Evolutionary conservation across 345 rosid species (phyloP), one percentile per base, ranked within the genome.

Genomic region (Sisymbrium altissimum): DNA sequence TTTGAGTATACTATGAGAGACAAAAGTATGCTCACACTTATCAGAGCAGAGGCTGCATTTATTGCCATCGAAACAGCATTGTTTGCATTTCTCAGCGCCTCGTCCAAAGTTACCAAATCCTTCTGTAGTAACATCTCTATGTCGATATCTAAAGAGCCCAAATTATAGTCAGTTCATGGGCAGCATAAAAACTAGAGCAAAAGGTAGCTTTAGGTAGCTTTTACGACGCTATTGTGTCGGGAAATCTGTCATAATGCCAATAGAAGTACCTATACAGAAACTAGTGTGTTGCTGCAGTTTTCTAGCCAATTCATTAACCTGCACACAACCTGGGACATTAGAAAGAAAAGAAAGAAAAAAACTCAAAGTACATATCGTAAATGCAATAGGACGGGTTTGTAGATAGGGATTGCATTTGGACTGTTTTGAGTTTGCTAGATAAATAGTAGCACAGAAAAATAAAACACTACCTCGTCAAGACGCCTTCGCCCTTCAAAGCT

Each of bases 401-500:
- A 70, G 23, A 23, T 14, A 21, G 36, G 44, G 17, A 45, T 12
- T 7, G n/a, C 57, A 50, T 50, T 49, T 11, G 36, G 38, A 7
- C 1, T 38, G 23, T 29, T 29, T 56, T 9, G 1, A 40, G 17
- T 10, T 71, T 27, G 53, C 39, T 14, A 29, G 29, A 40, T 62
- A 43, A 32, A 62, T 45, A 30, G 15, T 71, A 46, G 48, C 18
- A 52, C 13, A 39, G 54, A 7, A 46, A 70, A 45, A 39, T 5
- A 9, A 46, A 57, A 27, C n/a, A 12, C 54, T 76, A 94, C 98
- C 98, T 94, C 97, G 73, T 81, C 86, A 52, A 82, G 82, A 64
- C 95, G 96, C 76, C 86, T 88, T 72, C 83, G 83, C 55, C 98
- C 98, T 86, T 94, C 97, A 79, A 94, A 94, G 72, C 91, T 85